These are phyloP conservation scores for Cladosporium phlei DNA, from an alignment of 2,329 filamentous ascomycete genomes.

Conservation along the genomic window DNA sequence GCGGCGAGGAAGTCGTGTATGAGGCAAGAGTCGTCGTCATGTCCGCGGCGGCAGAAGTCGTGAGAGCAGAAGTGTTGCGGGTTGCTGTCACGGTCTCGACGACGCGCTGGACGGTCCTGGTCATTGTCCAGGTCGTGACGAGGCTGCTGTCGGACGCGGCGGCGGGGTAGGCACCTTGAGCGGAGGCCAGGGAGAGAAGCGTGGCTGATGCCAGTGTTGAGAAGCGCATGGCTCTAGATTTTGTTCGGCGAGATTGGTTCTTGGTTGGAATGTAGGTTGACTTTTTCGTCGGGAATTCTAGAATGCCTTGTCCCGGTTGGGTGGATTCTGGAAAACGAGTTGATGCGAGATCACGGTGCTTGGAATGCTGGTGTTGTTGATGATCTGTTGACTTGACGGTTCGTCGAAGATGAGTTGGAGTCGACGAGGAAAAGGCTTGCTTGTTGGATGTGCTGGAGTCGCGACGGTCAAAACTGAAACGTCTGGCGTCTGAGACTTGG, in stretches of 20 bases:
- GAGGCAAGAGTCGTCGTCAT: background rate
- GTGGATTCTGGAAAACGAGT: background rate
- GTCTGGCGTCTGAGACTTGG: constrained; percentile 9
- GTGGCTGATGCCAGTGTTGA: constrained; percentile 19
- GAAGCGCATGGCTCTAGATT: constrained; percentile 23
- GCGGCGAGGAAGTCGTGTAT: background rate
- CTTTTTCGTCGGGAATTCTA: background rate
- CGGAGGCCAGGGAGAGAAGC: constrained; percentile 17
- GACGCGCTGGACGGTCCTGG: constrained; percentile 26
- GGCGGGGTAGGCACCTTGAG: constrained; percentile 8
- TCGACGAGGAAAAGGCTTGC: no score
- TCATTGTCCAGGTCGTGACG: constrained; percentile 24
- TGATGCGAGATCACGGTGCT: constrained; percentile 9
- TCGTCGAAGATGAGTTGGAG: constrained; percentile 1
- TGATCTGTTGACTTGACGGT: background rate
- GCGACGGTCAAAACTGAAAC: constrained; percentile 11
- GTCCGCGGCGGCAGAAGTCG: background rate
- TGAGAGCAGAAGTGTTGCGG: constrained; percentile 11
- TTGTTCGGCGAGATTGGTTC: background rate
- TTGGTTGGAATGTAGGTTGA: background rate
- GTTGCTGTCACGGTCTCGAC: constrained; percentile 26
- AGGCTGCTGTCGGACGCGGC: constrained; percentile 15
- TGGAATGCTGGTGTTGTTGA: constrained; percentile 15
- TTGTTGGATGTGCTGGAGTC: no score
- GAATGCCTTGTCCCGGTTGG: constrained; percentile 7